Conservation (phyloP, 495 filamentous ascomycete genomes). For the Lentithecium fluviatile region DNA sequence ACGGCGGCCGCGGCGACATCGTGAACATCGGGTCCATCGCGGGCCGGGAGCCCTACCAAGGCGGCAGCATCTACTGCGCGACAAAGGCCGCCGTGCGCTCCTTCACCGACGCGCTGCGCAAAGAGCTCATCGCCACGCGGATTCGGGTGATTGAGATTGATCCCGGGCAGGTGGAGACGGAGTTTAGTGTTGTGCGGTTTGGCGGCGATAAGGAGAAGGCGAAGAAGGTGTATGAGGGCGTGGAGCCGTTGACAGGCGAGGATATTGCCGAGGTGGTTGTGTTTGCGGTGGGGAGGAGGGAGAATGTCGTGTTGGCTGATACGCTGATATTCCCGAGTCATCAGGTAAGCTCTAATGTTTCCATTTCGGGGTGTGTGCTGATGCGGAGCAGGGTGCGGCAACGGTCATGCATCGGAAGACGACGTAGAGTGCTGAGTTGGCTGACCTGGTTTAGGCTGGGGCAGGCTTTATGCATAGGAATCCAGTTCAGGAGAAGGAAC, state of each 20-base stretch:
- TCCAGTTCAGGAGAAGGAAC: slow-evolving; percentile 17
- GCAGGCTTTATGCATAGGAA: slow-evolving; percentile 45
- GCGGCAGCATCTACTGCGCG: slow-evolving; percentile 94
- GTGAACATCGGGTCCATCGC: slow-evolving; percentile 97
- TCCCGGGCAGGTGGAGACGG: slow-evolving; percentile 97
- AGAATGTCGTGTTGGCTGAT: slow-evolving; percentile 96
- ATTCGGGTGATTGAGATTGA: slow-evolving; percentile 92
- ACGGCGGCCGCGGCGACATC: slow-evolving; percentile 85
- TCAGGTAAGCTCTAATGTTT: slow-evolving; percentile 58
- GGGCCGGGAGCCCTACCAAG: slow-evolving; percentile 83
- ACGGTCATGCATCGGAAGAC: slow-evolving; percentile 56
- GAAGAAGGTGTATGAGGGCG: slow-evolving; percentile 88
- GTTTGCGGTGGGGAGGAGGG: slow-evolving; percentile 80
- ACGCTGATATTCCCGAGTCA: slow-evolving; percentile 89
- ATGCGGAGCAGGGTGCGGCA: slow-evolving; percentile 47
- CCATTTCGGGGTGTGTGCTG: neutral
- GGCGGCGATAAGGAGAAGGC: slow-evolving; percentile 91
- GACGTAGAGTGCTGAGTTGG: slow-evolving; percentile 7
- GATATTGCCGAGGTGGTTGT: slow-evolving; percentile 95
- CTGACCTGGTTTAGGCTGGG: slow-evolving; percentile 38
- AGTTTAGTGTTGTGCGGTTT: slow-evolving; percentile 93
- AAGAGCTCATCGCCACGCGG: slow-evolving; percentile 81
- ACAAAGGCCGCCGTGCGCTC: slow-evolving; percentile 89
- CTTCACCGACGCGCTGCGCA: slow-evolving; percentile 86
- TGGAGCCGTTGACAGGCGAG: slow-evolving; percentile 88